Base-by-base conservation (phyloP, 495 filamentous ascomycete species). In the Aspergillus saccharolyticus region DNA sequence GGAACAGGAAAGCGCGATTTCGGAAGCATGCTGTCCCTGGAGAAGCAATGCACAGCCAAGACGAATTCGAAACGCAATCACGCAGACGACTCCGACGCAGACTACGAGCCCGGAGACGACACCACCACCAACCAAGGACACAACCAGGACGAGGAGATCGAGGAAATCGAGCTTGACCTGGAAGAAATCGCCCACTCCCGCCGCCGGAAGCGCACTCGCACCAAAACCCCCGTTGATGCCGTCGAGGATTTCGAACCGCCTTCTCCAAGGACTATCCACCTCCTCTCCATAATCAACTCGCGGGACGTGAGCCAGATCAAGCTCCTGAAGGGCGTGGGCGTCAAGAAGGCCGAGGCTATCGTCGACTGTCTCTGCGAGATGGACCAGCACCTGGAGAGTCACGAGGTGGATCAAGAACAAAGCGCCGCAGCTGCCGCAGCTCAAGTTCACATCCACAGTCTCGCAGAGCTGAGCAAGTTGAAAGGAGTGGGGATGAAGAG, bases 231-330 rank as follows among this genome's bases (percentile, higher is more conserved):
- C 46, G 67, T 57, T 17, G 57, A 65, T 19, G 58, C 65, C 7
- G 52, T 52, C 17, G 61, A 61, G 6, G 67, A 73, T 19, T 57
- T 71, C 52, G 67, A 73, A 16, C 49, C 65, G 1, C 75, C 80
- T 12, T 87, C 88, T 0, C 89, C 91, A 2, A 79, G 86, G 6
- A 89, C 89, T 4, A 74, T 78, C 60, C 82, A 85, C 52, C 67
- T 98, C 9, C 78, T 98, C 3, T 79, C 83, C 15, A 88, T 97
- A 63, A 85, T 98, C 71, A 98, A 98, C 70, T 89, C 86, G 1
- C 80, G 89, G 15, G 89, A 97, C 59, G 70, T 90, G 7, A 77
- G 73, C 28, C 79, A 79, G 65, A 87, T 88, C 60, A 79, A 78
- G 55, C 62, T 80, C 17, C 69, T 97, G n/a, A 90, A 88, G 66